These are phyloP conservation scores for Nemania abortiva DNA, from an alignment of 2,329 filamentous ascomycete species.

Conservation along the genomic window DNA sequence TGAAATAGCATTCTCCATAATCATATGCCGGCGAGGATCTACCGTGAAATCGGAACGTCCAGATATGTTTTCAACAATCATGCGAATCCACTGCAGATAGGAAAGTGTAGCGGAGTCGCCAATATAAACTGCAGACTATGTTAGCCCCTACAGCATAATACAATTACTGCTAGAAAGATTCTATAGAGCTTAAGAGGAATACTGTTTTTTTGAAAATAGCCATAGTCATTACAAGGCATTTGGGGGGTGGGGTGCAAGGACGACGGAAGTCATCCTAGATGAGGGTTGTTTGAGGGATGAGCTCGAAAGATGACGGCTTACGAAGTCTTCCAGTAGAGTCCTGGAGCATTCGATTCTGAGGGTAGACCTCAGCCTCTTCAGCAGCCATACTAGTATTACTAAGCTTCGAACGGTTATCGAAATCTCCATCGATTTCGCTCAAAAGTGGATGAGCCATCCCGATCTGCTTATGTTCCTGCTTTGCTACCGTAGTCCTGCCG, in stretches of 20 bases:
- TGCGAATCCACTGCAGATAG: conserved; percentile 70
- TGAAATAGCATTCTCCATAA: conserved; percentile 66
- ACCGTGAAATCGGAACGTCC: conserved; percentile 69
- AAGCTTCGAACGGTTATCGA: conserved; percentile 53
- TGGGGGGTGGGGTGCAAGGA: background rate
- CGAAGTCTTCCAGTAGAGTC: conserved; percentile 68
- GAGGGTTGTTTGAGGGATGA: background rate
- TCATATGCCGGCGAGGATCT: conserved; percentile 68
- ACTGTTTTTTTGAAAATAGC: background rate
- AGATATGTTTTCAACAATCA: conserved; percentile 67
- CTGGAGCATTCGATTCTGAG: conserved; percentile 68
- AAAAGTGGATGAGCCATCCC: conserved; percentile 39
- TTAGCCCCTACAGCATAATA: conserved; percentile 5
- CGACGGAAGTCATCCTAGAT: background rate
- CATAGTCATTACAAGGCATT: background rate
- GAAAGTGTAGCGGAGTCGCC: conserved; percentile 73
- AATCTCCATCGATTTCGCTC: conserved; percentile 46
- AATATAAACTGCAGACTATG: conserved; percentile 63
- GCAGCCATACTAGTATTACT: conserved; percentile 60
- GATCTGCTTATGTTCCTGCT: conserved; percentile 42
- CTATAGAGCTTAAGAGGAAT: background rate
- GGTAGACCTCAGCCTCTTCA: conserved; percentile 68
- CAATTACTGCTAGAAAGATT: background rate
- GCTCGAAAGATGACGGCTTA: conserved; percentile 53
- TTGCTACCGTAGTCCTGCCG: conserved; percentile 33